phyloP scores from a whole-genome alignment of 2,329 filamentous ascomycete genomes.

The Hypoxylon sp. region DNA sequence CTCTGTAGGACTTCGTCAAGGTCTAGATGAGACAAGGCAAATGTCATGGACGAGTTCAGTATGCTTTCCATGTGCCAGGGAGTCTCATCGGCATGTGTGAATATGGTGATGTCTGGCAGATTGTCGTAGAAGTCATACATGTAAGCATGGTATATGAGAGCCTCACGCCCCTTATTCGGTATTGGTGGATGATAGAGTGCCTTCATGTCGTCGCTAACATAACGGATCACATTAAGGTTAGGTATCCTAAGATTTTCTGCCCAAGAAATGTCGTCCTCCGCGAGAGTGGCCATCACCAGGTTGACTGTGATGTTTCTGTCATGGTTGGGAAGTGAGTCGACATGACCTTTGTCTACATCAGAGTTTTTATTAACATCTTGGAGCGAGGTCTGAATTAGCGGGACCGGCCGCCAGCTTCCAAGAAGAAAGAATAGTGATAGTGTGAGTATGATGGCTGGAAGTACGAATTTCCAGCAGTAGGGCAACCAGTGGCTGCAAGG shows the following conservation, averaged over 20 bases:
- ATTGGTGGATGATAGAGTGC: constrained; percentile 64
- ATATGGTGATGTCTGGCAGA: constrained; percentile 71
- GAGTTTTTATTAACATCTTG: constrained; percentile 24
- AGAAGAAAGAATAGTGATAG: constrained; percentile 30
- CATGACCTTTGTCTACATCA: constrained; percentile 35
- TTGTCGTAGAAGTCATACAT: constrained; percentile 73
- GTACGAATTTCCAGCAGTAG: constrained; percentile 35
- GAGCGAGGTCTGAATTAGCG: constrained; percentile 20
- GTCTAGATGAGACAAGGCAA: constrained; percentile 54
- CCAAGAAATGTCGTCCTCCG: constrained; percentile 54
- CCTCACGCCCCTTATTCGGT: constrained; percentile 73
- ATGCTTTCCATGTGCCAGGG: constrained; percentile 57
- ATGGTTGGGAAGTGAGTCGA: constrained; percentile 5
- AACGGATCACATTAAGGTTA: constrained; percentile 58
- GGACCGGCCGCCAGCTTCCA: constrained; percentile 23
- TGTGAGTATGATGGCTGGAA: constrained; percentile 33
- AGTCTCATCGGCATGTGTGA: constrained; percentile 71
- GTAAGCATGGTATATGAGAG: constrained; percentile 73
- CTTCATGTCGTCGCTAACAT: constrained; percentile 65
- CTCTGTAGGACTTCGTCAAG: constrained; percentile 59
- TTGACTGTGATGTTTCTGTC: constrained; percentile 49
- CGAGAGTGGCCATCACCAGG: constrained; percentile 51
- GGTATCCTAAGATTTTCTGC: constrained; percentile 51
- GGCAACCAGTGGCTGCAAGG: constrained; percentile 38
- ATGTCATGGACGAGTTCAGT: constrained; percentile 54